Conservation (phyloP, 2,329 filamentous ascomycete species). For the Ascochyta koolunga region DNA sequence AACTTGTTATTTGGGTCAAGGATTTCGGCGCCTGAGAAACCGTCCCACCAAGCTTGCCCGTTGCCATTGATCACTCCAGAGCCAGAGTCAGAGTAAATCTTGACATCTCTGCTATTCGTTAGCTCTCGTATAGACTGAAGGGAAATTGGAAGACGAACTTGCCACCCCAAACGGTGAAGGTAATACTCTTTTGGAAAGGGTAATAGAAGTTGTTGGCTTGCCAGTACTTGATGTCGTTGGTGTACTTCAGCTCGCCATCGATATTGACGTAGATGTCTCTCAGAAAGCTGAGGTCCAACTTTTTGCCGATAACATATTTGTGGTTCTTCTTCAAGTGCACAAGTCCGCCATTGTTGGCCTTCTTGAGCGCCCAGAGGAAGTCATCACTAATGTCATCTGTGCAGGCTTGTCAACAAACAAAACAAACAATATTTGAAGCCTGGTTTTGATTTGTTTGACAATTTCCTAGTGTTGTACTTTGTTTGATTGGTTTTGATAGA, state of each 20-base stretch:
- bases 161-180: slow-evolving; percentile 70
- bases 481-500: no score
- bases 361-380: slow-evolving; percentile 60
- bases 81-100: slow-evolving; percentile 57
- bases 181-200: slow-evolving; percentile 61
- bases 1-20: slow-evolving; percentile 62
- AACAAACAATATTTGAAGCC: no score
- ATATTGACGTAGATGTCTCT: slow-evolving; percentile 64
- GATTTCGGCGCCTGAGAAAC: slow-evolving; percentile 54
- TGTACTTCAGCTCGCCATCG: slow-evolving; percentile 61
- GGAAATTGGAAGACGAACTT: slow-evolving; percentile 36
- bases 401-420: no score
- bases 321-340: slow-evolving; percentile 60
- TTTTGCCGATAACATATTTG: slow-evolving; percentile 65
- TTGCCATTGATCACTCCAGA: slow-evolving; percentile 59
- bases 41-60: slow-evolving; percentile 57
- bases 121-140: background rate
- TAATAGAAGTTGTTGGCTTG: slow-evolving; percentile 59
- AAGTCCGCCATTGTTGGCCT: slow-evolving; percentile 65
- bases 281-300: slow-evolving; percentile 64
- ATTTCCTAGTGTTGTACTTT: no score
- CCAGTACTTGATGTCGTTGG: slow-evolving; percentile 56
- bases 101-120: slow-evolving; percentile 52
- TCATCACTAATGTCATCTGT: slow-evolving; percentile 64
- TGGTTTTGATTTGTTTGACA: no score